Percentiles rank a stretch among this genome's conserved stretches.
phyloP scores from a whole-genome alignment of 2,329 filamentous ascomycete species.

The Ascosphaera pollenicola region DNA sequence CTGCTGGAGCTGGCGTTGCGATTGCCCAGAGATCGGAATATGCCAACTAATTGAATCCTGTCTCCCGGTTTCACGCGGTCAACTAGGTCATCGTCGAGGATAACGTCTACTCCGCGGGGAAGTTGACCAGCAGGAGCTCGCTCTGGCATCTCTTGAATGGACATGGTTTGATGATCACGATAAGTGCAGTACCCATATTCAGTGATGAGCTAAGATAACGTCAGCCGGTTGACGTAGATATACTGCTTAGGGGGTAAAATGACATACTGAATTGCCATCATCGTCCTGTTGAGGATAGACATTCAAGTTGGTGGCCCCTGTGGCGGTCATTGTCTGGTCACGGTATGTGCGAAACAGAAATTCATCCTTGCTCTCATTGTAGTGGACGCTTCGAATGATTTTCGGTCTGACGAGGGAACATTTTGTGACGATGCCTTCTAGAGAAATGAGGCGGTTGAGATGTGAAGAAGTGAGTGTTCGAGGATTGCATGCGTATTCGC shows the following conservation, averaged over 20 bases:
- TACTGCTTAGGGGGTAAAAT: conserved; percentile 37
- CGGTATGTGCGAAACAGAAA: conserved; percentile 82
- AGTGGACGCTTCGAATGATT: conserved; percentile 95
- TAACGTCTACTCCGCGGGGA: conserved; percentile 41
- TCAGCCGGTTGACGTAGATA: conserved; percentile 84
- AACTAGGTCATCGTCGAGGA: conserved; percentile 94
- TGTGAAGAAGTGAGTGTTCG: conserved; percentile 73
- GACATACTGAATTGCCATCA: conserved; percentile 52
- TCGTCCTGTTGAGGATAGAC: conserved; percentile 91
- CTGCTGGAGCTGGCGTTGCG: conserved; percentile 78
- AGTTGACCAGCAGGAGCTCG: conserved; percentile 86
- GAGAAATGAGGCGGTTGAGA: conserved; percentile 88
- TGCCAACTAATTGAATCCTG: conserved; percentile 88
- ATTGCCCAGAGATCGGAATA: conserved; percentile 85
- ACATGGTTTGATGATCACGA: conserved; percentile 90
- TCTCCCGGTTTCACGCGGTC: conserved; percentile 91
- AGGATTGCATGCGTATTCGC: conserved; percentile 84
- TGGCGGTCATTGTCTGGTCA: conserved; percentile 90
- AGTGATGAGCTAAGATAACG: conserved; percentile 58
- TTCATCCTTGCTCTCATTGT: conserved; percentile 64
- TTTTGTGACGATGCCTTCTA: conserved; percentile 94
- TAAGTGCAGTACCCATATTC: conserved; percentile 95
- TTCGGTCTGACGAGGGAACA: conserved; percentile 91
- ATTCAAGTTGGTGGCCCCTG: conserved; percentile 66
- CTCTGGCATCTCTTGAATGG: conserved; percentile 98